Evolutionary conservation across 2,329 filamentous ascomycete genomes (phyloP).

Genomic region (Emergomyces orientalis): DNA sequence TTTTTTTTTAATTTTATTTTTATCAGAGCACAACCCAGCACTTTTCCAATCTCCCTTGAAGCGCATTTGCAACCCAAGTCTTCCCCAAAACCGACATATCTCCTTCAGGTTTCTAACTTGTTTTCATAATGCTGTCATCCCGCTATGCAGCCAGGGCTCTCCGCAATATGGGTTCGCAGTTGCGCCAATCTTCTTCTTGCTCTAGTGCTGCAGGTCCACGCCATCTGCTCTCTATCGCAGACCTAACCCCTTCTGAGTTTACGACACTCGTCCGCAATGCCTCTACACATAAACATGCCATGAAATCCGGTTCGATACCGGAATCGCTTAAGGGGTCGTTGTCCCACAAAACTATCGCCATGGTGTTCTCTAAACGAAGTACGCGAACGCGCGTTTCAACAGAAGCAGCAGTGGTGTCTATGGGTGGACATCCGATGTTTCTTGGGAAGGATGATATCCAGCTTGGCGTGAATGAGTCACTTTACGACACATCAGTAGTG

Average conservation of each 20-base stretch:
- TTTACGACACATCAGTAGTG: conserved; percentile 85
- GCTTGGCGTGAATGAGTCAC: conserved; percentile 83
- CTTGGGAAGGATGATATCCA: conserved; percentile 93
- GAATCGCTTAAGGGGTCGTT: conserved; percentile 53
- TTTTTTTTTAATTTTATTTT: not conserved
- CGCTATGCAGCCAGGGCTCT: conserved; percentile 15
- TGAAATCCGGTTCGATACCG: conserved; percentile 61
- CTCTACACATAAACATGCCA: conserved; percentile 60
- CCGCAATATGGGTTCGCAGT: conserved; percentile 17
- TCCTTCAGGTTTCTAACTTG: conserved; percentile 4
- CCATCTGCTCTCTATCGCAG: conserved; percentile 84
- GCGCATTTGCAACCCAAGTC: not conserved
- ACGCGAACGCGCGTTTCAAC: conserved; percentile 90
- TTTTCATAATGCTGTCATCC: conserved; percentile 10
- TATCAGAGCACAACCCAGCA: not conserved
- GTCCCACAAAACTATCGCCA: conserved; percentile 70
- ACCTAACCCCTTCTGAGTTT: conserved; percentile 72
- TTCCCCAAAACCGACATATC: not conserved
- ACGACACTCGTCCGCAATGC: conserved; percentile 76
- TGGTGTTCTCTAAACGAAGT: conserved; percentile 95
- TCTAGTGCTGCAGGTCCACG: conserved; percentile 45
- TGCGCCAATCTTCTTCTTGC: conserved; percentile 29
- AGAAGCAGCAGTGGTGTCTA: conserved; percentile 75
- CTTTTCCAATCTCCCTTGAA: not conserved
- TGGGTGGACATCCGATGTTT: conserved; percentile 95